Evolutionary conservation across 2,329 filamentous ascomycete species (phyloP).

Genomic region (Aphanoascus verrucosus): DNA sequence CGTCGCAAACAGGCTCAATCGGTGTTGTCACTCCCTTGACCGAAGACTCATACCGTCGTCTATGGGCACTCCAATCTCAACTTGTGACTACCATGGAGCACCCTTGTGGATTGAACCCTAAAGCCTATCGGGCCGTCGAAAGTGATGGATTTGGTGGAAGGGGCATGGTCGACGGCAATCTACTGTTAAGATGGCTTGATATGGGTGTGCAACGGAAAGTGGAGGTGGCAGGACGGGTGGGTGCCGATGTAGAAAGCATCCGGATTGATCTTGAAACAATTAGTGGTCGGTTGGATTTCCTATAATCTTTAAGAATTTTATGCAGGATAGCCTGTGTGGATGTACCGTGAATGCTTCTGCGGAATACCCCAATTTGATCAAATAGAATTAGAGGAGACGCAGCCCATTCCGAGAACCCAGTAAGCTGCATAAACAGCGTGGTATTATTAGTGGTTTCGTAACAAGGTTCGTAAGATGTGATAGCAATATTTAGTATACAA

Average conservation of each 20-base stretch:
- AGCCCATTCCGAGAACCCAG: background rate
- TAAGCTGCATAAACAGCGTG: background rate
- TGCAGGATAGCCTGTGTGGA: background rate
- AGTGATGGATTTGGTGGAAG: conserved; percentile 43
- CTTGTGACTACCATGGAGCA: conserved; percentile 66
- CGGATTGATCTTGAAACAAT: conserved; percentile 58
- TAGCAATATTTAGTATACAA: background rate
- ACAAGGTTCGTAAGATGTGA: background rate
- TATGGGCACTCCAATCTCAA: conserved; percentile 71
- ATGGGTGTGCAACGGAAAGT: conserved; percentile 58
- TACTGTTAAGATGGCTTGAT: conserved; percentile 66
- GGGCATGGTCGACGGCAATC: conserved; percentile 65
- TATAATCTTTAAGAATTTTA: conserved; percentile 20
- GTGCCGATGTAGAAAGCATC: conserved; percentile 55
- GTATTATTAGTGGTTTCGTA: background rate
- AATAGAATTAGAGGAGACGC: background rate
- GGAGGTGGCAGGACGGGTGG: conserved; percentile 66
- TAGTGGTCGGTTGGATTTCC: conserved; percentile 48
- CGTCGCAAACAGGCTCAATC: conserved; percentile 65
- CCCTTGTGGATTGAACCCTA: conserved; percentile 69
- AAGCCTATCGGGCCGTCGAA: conserved; percentile 57
- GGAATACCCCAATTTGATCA: background rate
- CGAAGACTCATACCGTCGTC: conserved; percentile 71
- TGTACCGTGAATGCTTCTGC: background rate
- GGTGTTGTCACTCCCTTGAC: conserved; percentile 65